phyloP scores from a whole-genome alignment of 306 rosid species.

The Acmispon strigosus region DNA sequence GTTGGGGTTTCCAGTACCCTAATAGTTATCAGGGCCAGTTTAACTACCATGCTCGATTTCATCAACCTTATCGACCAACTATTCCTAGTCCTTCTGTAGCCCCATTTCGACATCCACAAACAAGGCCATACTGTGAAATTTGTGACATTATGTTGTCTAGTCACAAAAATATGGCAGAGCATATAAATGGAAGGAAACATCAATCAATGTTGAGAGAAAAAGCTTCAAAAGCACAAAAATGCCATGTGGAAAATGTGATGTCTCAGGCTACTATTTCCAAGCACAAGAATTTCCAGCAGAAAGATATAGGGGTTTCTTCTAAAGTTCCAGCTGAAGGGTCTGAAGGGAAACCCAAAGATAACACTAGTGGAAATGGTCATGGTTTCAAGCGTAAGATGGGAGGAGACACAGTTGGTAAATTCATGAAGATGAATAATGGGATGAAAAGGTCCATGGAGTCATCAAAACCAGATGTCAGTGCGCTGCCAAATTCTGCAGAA shows the following conservation, averaged over 20 bases:
- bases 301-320: neutral
- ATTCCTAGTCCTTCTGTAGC: neutral
- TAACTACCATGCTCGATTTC: too few species aligned
- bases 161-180: neutral
- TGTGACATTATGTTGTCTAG: neutral
- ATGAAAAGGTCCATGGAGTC: neutral
- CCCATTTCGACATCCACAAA: neutral
- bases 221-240: neutral
- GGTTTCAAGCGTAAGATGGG: neutral
- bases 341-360: slow-evolving; percentile 1
- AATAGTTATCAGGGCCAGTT: neutral
- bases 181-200: slow-evolving; percentile 18
- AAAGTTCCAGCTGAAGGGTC: neutral
- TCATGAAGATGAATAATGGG: neutral
- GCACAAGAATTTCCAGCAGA: neutral
- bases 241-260: neutral
- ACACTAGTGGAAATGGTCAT: neutral
- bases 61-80: neutral
- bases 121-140: neutral
- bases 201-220: neutral
- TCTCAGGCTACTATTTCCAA: neutral
- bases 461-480: neutral
- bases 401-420: neutral
- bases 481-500: neutral
- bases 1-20: neutral